These are phyloP conservation scores for Paramecium caudatum DNA, from an alignment of 73 alveolate species.

Conservation along the genomic window DNA sequence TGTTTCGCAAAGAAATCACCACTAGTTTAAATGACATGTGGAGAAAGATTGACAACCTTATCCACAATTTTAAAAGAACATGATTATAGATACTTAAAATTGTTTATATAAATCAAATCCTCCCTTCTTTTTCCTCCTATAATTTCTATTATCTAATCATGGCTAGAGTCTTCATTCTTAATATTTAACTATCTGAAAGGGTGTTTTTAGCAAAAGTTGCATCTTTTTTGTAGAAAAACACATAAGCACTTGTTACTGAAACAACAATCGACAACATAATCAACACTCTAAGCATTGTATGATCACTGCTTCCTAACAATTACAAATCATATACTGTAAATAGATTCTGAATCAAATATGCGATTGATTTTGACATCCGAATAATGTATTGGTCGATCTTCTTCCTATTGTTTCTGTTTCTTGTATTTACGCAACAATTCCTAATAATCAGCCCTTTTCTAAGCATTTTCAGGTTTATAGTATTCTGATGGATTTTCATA, in stretches of 20 bases:
- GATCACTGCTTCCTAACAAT: conserved; percentile 27
- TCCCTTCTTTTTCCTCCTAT: background rate
- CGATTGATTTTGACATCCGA: conserved; percentile 10
- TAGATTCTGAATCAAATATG: conserved; percentile 12
- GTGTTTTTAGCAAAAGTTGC: conserved; percentile 13
- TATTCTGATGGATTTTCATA: conserved; percentile 25
- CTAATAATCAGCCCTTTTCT: conserved; percentile 27
- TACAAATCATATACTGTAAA: conserved; percentile 2
- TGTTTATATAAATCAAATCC: background rate
- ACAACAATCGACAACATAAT: background rate
- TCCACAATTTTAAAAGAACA: conserved; percentile 82
- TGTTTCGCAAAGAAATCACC: conserved; percentile 83
- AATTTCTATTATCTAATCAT: background rate
- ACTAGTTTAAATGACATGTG: conserved; percentile 82
- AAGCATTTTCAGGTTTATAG: conserved; percentile 35
- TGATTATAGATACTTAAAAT: background rate
- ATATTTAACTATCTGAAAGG: background rate
- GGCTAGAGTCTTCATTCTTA: conserved; percentile 10
- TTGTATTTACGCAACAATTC: conserved; percentile 6
- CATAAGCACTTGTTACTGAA: conserved; percentile 43
- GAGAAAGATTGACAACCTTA: conserved; percentile 82
- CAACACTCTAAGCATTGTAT: conserved; percentile 2
- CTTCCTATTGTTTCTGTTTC: background rate
- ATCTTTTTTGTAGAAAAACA: background rate
- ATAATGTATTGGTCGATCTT: background rate